A percentile compares a stretch with the other conserved stretches of the same genome.
These are phyloP conservation scores for Sordariomycetes sp. DNA, from an alignment of 2,329 filamentous ascomycete genomes.

Conservation along the genomic window DNA sequence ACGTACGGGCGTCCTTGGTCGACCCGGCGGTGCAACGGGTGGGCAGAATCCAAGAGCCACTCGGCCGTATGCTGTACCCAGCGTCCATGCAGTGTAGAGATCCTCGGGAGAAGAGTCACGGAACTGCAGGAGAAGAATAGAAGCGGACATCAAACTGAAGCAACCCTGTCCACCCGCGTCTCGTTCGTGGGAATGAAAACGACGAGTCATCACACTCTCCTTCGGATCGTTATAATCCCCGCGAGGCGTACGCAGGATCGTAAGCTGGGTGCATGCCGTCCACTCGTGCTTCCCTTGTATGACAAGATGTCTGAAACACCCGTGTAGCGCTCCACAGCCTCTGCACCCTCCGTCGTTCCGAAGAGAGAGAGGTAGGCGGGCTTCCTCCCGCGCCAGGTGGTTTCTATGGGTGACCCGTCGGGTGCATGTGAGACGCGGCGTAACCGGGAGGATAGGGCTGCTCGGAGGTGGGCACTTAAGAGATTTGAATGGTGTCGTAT, in stretches of 20 bases:
- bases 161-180: neutral
- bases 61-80: neutral
- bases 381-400: neutral
- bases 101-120: neutral
- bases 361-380: too few relatives aligned
- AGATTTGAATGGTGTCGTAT: neutral
- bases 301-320: neutral
- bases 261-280: neutral
- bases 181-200: neutral
- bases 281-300: neutral
- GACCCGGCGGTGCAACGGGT: neutral
- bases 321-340: neutral
- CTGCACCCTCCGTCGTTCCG: neutral
- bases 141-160: neutral
- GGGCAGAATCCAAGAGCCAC: neutral
- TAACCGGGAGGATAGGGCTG: neutral
- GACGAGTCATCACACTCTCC: neutral
- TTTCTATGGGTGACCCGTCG: neutral
- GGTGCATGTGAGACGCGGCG: neutral
- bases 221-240: neutral
- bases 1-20: neutral
- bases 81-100: neutral
- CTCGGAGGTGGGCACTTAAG: neutral
- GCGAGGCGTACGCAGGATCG: neutral
- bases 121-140: neutral